Evolutionary conservation across 768 basidiomycete species (phyloP), one percentile per base, ranked within the genome.

Genomic region (Hirschioporus abietinus): DNA sequence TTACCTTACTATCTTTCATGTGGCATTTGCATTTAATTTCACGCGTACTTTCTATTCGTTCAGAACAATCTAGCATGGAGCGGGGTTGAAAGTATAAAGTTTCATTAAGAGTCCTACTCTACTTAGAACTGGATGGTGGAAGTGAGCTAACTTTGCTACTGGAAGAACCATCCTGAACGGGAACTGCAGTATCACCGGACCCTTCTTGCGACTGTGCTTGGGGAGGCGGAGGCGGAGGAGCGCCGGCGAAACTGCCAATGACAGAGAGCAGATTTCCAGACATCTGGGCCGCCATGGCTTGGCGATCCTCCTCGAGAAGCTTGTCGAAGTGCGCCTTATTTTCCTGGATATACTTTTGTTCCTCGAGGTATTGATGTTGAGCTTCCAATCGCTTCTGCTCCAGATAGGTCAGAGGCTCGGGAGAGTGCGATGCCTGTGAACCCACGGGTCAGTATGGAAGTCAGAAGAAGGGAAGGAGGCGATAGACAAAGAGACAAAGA

Each of bases 241-340:
- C 66, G 5, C 70, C 69, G 15, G 61, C 15, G 63, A 71, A 58
- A 2, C 72, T 71, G 24, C 75, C 74, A 25, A 61, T 6, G 60
- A 61, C 60, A 61, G 25, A 25, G 66, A 78, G 80, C 64, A 83
- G 66, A 7, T 77, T 81, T 20, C 79, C 81, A 1, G 78, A 75
- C 81, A 84, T 79, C 71, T 84, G 81, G 68, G 76, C 77, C 66
- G 78, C 77, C 77, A 81, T 78, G 34, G 78, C 78, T 72, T 86
- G 78, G 65, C 75, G 78, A 58, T 86, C 84, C 64, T 85, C 84
- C 71, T 86, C 84, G 70, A 86, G 74, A 71, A 79, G 64, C 64
- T 77, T 74, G 68, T 86, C 82, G 68, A 86, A 84, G 63, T 83
- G 77, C 35, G 70, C 79, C 72, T 82, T 85, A 76, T 87, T 81